A percentile compares a stretch with the other conserved stretches of the same genome.
phyloP scores from a whole-genome alignment of 2,329 filamentous ascomycete species.

The Pseudogymnoascus verrucosus region DNA sequence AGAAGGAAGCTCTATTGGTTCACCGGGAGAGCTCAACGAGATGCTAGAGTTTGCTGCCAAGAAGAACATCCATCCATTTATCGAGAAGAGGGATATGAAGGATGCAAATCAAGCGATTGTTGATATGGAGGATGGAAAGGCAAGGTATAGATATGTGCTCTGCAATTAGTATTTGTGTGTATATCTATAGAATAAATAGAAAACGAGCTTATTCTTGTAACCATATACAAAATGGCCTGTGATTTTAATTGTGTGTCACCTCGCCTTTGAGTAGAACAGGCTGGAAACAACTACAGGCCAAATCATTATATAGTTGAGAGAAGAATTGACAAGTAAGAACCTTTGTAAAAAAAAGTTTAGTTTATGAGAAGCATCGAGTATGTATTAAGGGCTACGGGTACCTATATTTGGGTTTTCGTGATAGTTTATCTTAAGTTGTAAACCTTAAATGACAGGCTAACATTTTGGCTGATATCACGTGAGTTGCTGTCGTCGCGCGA shows the following conservation, averaged over 20 bases:
- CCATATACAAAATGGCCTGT: background rate
- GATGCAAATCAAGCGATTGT: constrained; percentile 49
- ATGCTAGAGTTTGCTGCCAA: constrained; percentile 54
- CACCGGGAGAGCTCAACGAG: constrained; percentile 47
- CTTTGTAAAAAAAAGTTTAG: background rate
- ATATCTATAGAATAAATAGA: background rate
- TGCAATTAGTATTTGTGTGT: constrained; percentile 31
- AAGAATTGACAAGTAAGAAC: background rate
- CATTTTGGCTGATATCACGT: background rate
- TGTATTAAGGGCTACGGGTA: background rate
- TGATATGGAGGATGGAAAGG: constrained; percentile 49
- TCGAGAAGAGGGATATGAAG: constrained; percentile 47
- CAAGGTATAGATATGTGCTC: constrained; percentile 42
- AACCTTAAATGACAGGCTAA: background rate
- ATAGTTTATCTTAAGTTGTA: background rate
- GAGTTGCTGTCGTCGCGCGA: background rate
- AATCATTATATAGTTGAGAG: background rate
- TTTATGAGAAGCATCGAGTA: background rate
- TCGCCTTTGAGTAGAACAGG: background rate
- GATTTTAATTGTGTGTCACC: background rate
- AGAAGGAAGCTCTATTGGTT: constrained; percentile 30
- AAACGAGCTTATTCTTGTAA: background rate
- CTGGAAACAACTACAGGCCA: background rate
- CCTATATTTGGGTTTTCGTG: background rate
- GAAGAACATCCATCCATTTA: constrained; percentile 50